Evolutionary conservation across 306 rosid species (phyloP).

Genomic region (Inga leiocalycina): DNA sequence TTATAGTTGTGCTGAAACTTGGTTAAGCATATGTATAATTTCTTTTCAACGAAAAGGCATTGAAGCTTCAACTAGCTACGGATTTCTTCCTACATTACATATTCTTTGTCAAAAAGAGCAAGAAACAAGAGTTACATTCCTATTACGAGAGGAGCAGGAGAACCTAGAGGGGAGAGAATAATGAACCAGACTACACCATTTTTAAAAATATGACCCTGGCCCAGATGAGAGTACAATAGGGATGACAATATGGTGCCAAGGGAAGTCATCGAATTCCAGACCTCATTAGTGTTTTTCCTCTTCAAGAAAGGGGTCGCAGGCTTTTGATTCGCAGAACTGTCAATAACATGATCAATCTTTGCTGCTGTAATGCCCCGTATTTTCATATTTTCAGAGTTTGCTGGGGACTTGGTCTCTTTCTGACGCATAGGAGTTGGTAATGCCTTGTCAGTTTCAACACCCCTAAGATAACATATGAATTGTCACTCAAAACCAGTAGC

Average conservation of each 20-base stretch:
- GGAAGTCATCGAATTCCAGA: slow-evolving; percentile 33
- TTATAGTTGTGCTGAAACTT: slow-evolving; percentile 28
- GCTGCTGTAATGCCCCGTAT: slow-evolving; percentile 37
- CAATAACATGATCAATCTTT: slow-evolving; percentile 43
- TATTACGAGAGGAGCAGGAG: not conserved
- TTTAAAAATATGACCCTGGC: not conserved
- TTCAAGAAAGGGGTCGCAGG: slow-evolving; percentile 47
- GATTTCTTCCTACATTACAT: slow-evolving; percentile 8
- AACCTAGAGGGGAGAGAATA: slow-evolving; percentile 7
- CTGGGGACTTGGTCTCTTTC: slow-evolving; percentile 39
- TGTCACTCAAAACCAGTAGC: slow-evolving; percentile 31
- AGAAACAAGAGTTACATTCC: slow-evolving; percentile 18
- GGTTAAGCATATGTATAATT: slow-evolving; percentile 16
- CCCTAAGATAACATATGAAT: slow-evolving; percentile 43
- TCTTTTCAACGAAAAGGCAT: slow-evolving; percentile 13
- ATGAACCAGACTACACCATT: not conserved
- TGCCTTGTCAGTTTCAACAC: slow-evolving; percentile 41
- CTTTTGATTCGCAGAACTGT: slow-evolving; percentile 47
- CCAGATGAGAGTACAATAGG: slow-evolving; percentile 14
- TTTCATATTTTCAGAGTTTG: slow-evolving; percentile 41
- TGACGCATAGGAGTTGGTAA: slow-evolving; percentile 39
- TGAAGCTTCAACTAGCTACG: slow-evolving; percentile 27
- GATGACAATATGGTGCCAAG: not conserved
- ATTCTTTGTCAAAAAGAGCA: not conserved
- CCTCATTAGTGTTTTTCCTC: slow-evolving; percentile 74